Evolutionary conservation across 257 asterid genomes (phyloP).

Genomic region (Datura wrightii): DNA sequence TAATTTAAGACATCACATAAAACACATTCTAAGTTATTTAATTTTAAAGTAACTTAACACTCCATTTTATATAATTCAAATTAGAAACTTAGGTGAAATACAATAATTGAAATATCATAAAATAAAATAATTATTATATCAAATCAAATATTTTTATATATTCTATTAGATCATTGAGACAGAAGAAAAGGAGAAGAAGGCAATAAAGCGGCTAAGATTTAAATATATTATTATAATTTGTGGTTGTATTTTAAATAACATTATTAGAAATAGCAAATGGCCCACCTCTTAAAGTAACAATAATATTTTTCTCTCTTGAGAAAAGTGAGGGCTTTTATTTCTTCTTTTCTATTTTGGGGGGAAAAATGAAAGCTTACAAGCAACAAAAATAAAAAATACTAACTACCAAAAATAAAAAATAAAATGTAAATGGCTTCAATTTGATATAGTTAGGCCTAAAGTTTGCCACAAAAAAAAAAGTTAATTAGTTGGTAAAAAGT

Average conservation of each 20-base stretch:
- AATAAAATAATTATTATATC: too few species aligned
- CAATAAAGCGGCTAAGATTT: background rate
- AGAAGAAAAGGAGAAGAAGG: background rate
- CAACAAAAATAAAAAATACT: background rate
- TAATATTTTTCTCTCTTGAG: background rate
- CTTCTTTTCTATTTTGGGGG: background rate
- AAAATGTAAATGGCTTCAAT: background rate
- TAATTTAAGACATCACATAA: too few species aligned
- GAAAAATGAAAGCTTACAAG: background rate
- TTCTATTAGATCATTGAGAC: too few species aligned
- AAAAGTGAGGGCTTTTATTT: background rate
- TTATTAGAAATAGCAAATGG: background rate
- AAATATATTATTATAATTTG: background rate
- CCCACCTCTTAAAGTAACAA: background rate
- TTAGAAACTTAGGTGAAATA: too few species aligned
- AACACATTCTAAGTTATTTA: too few species aligned
- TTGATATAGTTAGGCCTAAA: constrained; percentile 17
- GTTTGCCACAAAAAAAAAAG: background rate
- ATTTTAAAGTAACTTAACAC: too few species aligned
- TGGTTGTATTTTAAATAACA: background rate
- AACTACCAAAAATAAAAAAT: background rate
- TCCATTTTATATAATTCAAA: too few species aligned
- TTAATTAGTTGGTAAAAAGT: background rate
- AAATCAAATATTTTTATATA: too few species aligned
- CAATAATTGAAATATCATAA: too few species aligned